Percentiles rank a stretch among this genome's conserved stretches.
Evolutionary conservation across 805 yeast species (phyloP).

Genomic region (Lipomyces sp.): DNA sequence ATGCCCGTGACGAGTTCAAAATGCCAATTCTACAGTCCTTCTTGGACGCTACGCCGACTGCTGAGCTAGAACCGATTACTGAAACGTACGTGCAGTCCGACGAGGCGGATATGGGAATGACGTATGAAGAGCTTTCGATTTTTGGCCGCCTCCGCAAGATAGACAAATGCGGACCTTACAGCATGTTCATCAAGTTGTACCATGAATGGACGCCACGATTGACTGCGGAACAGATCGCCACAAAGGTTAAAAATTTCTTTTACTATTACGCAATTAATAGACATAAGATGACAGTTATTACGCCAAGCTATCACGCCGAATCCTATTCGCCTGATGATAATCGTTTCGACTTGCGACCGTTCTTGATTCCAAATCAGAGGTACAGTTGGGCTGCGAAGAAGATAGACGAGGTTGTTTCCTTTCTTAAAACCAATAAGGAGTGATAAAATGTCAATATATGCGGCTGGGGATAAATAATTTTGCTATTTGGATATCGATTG

Average conservation of each 20-base stretch:
- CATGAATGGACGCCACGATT: constrained; percentile 91
- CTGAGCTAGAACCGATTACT: constrained; percentile 96
- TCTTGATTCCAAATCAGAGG: constrained; percentile 78
- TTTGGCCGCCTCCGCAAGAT: constrained; percentile 92
- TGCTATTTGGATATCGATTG: not conserved
- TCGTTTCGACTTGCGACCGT: constrained; percentile 94
- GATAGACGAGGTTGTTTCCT: constrained; percentile 77
- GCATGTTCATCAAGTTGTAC: constrained; percentile 86
- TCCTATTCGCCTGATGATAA: constrained; percentile 98
- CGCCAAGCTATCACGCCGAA: constrained; percentile 98
- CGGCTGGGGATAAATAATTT: not conserved
- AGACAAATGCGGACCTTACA: constrained; percentile 93
- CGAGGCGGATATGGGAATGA: constrained; percentile 98
- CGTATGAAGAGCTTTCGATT: constrained; percentile 88
- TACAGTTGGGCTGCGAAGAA: constrained; percentile 89
- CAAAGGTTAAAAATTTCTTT: constrained; percentile 89
- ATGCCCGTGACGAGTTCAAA: constrained; percentile 70
- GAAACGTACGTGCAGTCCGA: constrained; percentile 91
- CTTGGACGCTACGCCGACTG: constrained; percentile 93
- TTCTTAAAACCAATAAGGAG: constrained; percentile 43
- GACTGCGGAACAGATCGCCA: constrained; percentile 84
- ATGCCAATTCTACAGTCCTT: constrained; percentile 80
- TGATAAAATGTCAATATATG: not conserved
- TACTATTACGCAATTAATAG: constrained; percentile 93
- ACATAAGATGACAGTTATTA: constrained; percentile 96